These are phyloP conservation scores for Verbascum thapsus DNA, from an alignment of 257 asterid species.

Conservation along the genomic window DNA sequence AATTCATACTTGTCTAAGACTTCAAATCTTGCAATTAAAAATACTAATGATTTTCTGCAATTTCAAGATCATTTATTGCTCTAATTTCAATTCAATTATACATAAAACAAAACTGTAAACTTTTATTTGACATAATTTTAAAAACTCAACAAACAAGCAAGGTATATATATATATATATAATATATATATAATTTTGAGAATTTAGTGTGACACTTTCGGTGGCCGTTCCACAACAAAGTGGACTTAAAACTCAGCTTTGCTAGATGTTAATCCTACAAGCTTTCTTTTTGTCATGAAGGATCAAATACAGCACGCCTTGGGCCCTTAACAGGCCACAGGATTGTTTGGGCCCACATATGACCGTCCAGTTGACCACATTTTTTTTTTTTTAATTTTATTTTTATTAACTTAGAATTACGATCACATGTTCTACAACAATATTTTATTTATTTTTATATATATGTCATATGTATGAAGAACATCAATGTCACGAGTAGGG, in stretches of 20 bases:
- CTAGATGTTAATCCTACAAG: neutral
- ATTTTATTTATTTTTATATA: too few relatives aligned
- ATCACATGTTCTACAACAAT: too few relatives aligned
- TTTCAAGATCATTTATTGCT: neutral
- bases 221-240: conserved; percentile 47
- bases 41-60: neutral
- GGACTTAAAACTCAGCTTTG: conserved; percentile 20
- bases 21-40: neutral
- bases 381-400: too few relatives aligned
- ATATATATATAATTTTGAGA: neutral
- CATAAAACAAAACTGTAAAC: neutral
- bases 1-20: too few relatives aligned
- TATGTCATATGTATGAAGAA: too few relatives aligned
- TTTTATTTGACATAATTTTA: neutral
- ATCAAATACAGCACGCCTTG: conserved; percentile 26
- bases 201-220: conserved; percentile 30
- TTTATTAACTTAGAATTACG: too few relatives aligned
- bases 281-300: neutral
- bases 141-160: conserved; percentile 25
- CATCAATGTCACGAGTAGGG: too few relatives aligned
- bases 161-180: conserved; percentile 5
- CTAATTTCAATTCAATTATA: neutral
- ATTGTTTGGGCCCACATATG: conserved; percentile 33
- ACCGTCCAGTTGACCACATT: conserved; percentile 19
- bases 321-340: conserved; percentile 37